These are phyloP conservation scores for Nicotiana noctiflora DNA, from an alignment of 257 asterid species.

Conservation along the genomic window DNA sequence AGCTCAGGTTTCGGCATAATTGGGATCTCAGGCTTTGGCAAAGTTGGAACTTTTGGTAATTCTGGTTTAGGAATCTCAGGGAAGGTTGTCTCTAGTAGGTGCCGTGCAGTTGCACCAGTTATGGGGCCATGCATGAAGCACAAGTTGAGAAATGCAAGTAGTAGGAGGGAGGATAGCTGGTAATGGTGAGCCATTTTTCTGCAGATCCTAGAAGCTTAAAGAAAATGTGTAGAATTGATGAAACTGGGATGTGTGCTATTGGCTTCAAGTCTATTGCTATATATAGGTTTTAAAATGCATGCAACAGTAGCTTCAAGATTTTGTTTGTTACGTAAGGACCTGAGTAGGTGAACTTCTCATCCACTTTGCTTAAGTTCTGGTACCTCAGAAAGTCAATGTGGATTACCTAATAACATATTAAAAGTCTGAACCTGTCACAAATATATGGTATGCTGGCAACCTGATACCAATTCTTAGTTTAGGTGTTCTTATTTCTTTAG, in stretches of 20 bases:
- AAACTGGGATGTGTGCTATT: neutral
- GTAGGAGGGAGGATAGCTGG: neutral
- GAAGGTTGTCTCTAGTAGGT: constrained; percentile 12
- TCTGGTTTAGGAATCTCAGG: neutral
- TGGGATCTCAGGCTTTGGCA: neutral
- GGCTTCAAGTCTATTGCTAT: constrained; percentile 2
- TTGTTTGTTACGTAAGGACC: constrained; percentile 10
- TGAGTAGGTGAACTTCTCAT: constrained; percentile 26
- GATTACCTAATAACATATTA: neutral
- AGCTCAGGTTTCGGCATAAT: constrained; percentile 11
- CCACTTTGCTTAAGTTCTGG: neutral
- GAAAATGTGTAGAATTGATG: neutral
- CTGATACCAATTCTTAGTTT: too few relatives aligned
- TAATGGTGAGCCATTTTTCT: neutral
- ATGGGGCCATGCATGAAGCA: constrained; percentile 10
- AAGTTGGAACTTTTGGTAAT: neutral
- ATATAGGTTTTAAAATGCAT: constrained; percentile 13
- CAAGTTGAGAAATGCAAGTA: neutral
- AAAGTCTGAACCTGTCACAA: too few relatives aligned
- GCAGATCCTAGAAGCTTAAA: neutral
- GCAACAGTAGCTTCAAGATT: neutral
- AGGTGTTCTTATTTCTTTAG: too few relatives aligned
- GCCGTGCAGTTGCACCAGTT: constrained; percentile 16
- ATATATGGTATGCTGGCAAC: too few relatives aligned
- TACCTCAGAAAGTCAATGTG: neutral